phyloP scores from a whole-genome alignment of 108 stramenopile species.

The Epithemia pelagica region DNA sequence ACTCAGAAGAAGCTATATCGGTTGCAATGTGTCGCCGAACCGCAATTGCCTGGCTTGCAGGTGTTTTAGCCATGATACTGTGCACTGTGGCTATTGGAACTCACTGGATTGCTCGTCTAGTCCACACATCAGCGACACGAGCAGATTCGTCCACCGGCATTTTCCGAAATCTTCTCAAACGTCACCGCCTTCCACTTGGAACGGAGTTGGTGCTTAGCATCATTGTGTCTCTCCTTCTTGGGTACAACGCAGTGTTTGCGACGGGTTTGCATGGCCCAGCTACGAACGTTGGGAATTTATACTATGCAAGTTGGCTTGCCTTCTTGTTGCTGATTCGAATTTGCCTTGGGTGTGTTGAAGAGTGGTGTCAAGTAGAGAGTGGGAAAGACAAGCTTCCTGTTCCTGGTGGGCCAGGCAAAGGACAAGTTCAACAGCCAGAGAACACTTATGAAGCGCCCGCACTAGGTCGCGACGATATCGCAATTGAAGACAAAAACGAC shows the following conservation, averaged over 20 bases:
- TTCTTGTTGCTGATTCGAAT: slow-evolving; percentile 35
- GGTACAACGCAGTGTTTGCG: slow-evolving; percentile 32
- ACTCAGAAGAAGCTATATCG: slow-evolving; percentile 7
- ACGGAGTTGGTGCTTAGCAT: slow-evolving; percentile 29
- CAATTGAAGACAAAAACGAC: background rate
- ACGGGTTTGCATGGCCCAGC: slow-evolving; percentile 45
- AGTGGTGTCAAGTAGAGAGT: slow-evolving; percentile 26
- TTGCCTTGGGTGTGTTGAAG: slow-evolving; percentile 41
- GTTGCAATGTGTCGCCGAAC: slow-evolving; percentile 25
- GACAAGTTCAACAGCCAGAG: background rate
- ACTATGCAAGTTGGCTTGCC: slow-evolving; percentile 38
- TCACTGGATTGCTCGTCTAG: slow-evolving; percentile 16
- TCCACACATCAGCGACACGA: background rate
- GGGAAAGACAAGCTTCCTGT: slow-evolving; percentile 1
- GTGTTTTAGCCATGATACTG: slow-evolving; percentile 15
- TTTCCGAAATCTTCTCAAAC: background rate
- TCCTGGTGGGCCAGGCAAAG: background rate
- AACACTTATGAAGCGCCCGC: slow-evolving; percentile 2
- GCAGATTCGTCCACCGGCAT: background rate
- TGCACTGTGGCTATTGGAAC: slow-evolving; percentile 23
- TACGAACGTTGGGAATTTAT: slow-evolving; percentile 41
- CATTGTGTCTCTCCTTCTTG: slow-evolving; percentile 16
- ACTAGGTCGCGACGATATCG: background rate
- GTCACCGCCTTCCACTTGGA: slow-evolving; percentile 8
- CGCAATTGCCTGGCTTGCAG: slow-evolving; percentile 15